phyloP scores from a whole-genome alignment of 139 green algal genomes.

The Astrephomene gubernaculifera region DNA sequence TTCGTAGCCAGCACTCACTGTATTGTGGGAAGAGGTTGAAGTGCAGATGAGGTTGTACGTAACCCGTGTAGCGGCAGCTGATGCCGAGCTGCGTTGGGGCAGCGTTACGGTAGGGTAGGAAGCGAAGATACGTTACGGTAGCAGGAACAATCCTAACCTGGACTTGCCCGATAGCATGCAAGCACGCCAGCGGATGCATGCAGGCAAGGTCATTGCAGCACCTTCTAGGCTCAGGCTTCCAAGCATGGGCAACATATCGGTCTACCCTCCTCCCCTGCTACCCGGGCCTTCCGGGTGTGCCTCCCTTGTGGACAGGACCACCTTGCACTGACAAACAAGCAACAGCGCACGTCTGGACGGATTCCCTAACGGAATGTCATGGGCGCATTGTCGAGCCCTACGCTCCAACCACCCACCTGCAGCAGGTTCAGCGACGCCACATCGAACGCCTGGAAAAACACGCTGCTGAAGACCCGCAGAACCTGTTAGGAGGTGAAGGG shows the following conservation, averaged over 20 bases:
- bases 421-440: conserved; percentile 10
- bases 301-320: not conserved
- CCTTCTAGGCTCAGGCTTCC: not conserved
- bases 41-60: not conserved
- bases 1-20: conserved; percentile 29
- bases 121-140: not conserved
- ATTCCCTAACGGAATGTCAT: not conserved
- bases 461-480: conserved; percentile 2
- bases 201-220: not conserved
- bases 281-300: not conserved
- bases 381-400: no score
- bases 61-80: conserved; percentile 1
- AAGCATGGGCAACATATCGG: not conserved
- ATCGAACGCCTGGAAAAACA: conserved; percentile 25
- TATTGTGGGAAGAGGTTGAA: not conserved
- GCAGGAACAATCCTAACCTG: not conserved
- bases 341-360: not conserved
- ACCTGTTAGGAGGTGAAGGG: not conserved
- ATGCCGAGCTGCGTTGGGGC: conserved; percentile 1
- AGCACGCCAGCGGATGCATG: not conserved
- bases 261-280: not conserved
- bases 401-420: not conserved
- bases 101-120: not conserved
- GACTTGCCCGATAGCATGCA: not conserved
- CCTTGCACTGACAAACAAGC: not conserved